Base-by-base conservation (phyloP, 2,329 filamentous ascomycete genomes). In the Aotearoamyces nothofagi region DNA sequence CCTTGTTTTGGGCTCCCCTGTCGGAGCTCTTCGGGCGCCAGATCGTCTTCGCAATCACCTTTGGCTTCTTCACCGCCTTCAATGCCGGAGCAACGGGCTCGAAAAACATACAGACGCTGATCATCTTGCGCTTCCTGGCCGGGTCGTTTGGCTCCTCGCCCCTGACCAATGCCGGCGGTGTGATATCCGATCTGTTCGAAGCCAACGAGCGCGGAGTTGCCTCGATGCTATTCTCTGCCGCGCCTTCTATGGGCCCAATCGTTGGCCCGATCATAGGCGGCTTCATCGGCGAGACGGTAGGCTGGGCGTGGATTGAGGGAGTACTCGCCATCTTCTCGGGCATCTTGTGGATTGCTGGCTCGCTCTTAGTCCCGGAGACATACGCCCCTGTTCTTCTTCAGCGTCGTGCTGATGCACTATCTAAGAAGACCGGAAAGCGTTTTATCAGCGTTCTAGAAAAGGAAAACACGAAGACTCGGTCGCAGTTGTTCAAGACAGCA, bases 271-370 rank as follows among this genome's bases (percentile, higher is more conserved):
- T 55, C 7, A 41, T 51, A 9, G 55, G 55, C 37, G 73, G 72
- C 3, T 80, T 79, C 47, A 55, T 78, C 4, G 69, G 69, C 9
- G 60, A 69, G 44, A 57, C 60, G 2, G 63, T 60, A 8, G 72
- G 71, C 12, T 78, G 76, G 76, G 58, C 69, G 41, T 79, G 75
- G 76, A 64, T 79, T 11, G 58, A 67, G 47, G 69, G 69, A 2
- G 51, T 77, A 31, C 60, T 71, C 42, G 60, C 64, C 30, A 66
- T 69, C 34, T 73, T 78, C 46, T 72, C 67, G 3, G 69, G 67
- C 9, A 50, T 61, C 9, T 59, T 76, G 30, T 74, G 67, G 62
- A 56, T 71, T 26, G 23, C 59, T 26, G 62, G 59, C 31, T 44
- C 56, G 1, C 33, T 68, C 17, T 36, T 60, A 22, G 57, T 72